phyloP scores from a whole-genome alignment of 352 stramenopile species.

The Phytophthora pinifolia region DNA sequence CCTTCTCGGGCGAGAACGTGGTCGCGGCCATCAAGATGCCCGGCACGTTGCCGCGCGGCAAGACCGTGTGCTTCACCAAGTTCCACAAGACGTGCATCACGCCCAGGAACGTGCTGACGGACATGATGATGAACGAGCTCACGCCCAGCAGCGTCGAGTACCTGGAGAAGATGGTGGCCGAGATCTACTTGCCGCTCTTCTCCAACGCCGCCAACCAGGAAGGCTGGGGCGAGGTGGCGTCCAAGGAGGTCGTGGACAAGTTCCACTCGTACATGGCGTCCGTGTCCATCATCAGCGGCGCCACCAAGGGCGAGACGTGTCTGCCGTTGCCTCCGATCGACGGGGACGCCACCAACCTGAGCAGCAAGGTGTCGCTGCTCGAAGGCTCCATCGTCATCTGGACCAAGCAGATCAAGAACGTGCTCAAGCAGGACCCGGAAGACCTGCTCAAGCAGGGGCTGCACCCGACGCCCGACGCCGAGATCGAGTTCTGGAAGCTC shows the following conservation, averaged over 20 bases:
- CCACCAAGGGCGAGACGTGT: constrained; percentile 97
- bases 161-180: constrained; percentile 93
- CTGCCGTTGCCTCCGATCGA: constrained; percentile 94
- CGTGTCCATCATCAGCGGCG: constrained; percentile 95
- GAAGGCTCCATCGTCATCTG: constrained; percentile 98
- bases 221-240: constrained; percentile 96
- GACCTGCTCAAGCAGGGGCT: constrained; percentile 95
- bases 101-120: constrained; percentile 80
- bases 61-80: constrained; percentile 93
- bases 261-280: constrained; percentile 97
- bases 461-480: constrained; percentile 96
- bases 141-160: constrained; percentile 93
- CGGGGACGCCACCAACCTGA: constrained; percentile 72
- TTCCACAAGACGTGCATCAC: constrained; percentile 81
- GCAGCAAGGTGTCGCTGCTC: constrained; percentile 95
- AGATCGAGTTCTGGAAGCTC: constrained; percentile 98
- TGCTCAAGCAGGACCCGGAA: constrained; percentile 98
- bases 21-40: constrained; percentile 89
- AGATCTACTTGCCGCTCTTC: constrained; percentile 95
- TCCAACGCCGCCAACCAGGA: constrained; percentile 95
- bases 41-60: constrained; percentile 79
- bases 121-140: constrained; percentile 89
- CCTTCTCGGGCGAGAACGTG: constrained; percentile 90
- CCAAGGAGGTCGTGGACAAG: constrained; percentile 96
- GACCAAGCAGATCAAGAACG: constrained; percentile 99